A percentile compares a stretch with the other conserved stretches of the same genome.
These are phyloP conservation scores for Fraxinus floribunda DNA, from an alignment of 305 asterid species.

Conservation along the genomic window DNA sequence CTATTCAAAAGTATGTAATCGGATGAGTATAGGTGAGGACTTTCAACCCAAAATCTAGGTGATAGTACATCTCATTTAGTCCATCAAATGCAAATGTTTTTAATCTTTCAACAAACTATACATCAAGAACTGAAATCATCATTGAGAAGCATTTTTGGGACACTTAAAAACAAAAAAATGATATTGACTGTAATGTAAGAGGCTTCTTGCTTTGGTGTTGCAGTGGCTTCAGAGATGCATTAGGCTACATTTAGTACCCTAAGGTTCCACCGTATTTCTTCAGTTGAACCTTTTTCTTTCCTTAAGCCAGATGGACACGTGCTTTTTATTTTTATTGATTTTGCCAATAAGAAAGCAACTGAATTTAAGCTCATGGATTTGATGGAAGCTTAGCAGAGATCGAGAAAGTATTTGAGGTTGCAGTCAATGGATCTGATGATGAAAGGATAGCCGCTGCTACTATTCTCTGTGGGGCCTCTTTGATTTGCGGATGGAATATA, in stretches of 20 bases:
- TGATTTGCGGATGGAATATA: constrained; percentile 79
- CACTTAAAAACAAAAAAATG: background rate
- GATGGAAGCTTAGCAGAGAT: constrained; percentile 96
- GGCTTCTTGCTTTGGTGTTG: background rate
- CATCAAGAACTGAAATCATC: background rate
- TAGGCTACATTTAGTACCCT: background rate
- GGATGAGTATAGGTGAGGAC: background rate
- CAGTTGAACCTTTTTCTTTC: constrained; percentile 28
- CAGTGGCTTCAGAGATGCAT: constrained; percentile 6
- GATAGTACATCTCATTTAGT: background rate
- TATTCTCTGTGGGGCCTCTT: constrained; percentile 88
- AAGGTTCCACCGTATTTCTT: constrained; percentile 13
- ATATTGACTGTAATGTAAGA: background rate
- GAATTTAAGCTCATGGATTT: constrained; percentile 79
- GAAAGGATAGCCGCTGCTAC: constrained; percentile 87
- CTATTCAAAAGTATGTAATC: background rate
- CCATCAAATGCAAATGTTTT: background rate
- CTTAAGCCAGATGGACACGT: constrained; percentile 20
- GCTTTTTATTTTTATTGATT: constrained; percentile 27
- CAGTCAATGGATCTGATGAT: constrained; percentile 67
- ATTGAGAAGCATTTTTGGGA: background rate
- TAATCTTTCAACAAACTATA: background rate
- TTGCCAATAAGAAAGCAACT: constrained; percentile 63
- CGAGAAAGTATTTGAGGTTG: constrained; percentile 83
- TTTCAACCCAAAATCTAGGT: background rate